Percentiles rank a stretch among this genome's conserved stretches.
Evolutionary conservation across 768 basidiomycete species (phyloP).

Genomic region (Psilocybe tampanensis): DNA sequence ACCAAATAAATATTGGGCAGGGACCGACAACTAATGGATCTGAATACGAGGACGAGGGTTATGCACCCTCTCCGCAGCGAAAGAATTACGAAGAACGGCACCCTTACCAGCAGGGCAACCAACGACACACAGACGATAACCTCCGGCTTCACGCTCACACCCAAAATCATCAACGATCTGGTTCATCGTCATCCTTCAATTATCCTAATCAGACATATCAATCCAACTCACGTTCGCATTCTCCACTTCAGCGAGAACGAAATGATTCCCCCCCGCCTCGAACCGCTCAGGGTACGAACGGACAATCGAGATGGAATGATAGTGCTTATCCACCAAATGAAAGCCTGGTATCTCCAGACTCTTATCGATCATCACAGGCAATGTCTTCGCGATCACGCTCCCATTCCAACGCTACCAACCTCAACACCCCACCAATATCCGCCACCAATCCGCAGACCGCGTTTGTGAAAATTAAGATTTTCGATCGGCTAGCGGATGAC

Average conservation of each 20-base stretch:
- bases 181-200: constrained; percentile 49
- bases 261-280: constrained; percentile 34
- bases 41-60: constrained; percentile 65
- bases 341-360: constrained; percentile 44
- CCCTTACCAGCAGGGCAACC: constrained; percentile 40
- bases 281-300: constrained; percentile 25
- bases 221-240: constrained; percentile 46
- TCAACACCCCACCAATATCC: constrained; percentile 75
- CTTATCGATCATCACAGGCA: constrained; percentile 59
- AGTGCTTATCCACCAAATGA: constrained; percentile 27
- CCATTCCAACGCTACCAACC: constrained; percentile 54
- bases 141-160: constrained; percentile 43
- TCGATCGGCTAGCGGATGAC: constrained; percentile 91
- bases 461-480: constrained; percentile 98
- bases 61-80: constrained; percentile 45
- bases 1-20: constrained; percentile 48
- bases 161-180: constrained; percentile 55
- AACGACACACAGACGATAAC: constrained; percentile 40
- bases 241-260: constrained; percentile 33
- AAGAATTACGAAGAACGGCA: constrained; percentile 37
- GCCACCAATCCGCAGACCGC: constrained; percentile 79
- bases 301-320: constrained; percentile 32
- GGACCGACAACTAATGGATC: constrained; percentile 62
- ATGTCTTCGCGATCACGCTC: constrained; percentile 57
- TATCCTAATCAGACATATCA: constrained; percentile 39